phyloP scores from a whole-genome alignment of 805 yeast genomes.

The Candida quercuum region DNA sequence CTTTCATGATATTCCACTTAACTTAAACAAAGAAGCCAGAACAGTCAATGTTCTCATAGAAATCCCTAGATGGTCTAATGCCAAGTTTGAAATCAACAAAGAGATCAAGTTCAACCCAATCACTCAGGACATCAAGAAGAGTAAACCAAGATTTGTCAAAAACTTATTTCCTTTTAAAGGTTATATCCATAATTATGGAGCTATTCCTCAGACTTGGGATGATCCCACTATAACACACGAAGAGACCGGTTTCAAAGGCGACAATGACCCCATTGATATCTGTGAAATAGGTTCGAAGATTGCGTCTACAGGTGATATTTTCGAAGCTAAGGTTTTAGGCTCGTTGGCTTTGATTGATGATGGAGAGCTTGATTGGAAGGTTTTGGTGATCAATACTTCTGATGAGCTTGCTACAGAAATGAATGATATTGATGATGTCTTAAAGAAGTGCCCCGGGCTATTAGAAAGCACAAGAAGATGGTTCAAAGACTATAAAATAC shows the following conservation, averaged over 20 bases:
- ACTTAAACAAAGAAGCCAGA: slow-evolving; percentile 89
- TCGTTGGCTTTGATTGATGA: slow-evolving; percentile 92
- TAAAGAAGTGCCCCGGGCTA: slow-evolving; percentile 83
- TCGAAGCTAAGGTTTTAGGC: slow-evolving; percentile 89
- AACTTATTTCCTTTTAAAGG: slow-evolving; percentile 99
- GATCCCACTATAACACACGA: slow-evolving; percentile 53
- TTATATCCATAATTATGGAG: slow-evolving; percentile 97
- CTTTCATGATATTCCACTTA: slow-evolving; percentile 89
- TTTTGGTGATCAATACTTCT: slow-evolving; percentile 73
- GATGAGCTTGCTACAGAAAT: slow-evolving; percentile 88
- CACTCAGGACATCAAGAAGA: slow-evolving; percentile 95
- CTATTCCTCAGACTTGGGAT: slow-evolving; percentile 73
- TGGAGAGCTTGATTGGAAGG: slow-evolving; percentile 89
- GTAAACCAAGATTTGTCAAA: slow-evolving; percentile 90
- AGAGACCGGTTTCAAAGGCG: slow-evolving; percentile 69
- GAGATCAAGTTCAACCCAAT: slow-evolving; percentile 86
- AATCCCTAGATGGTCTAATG: slow-evolving; percentile 98
- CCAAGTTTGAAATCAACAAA: slow-evolving; percentile 91
- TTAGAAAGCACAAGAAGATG: slow-evolving; percentile 93
- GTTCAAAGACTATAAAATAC: slow-evolving; percentile 97
- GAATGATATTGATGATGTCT: slow-evolving; percentile 88
- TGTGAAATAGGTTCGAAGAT: slow-evolving; percentile 75
- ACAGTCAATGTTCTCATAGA: slow-evolving; percentile 89
- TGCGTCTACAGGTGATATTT: slow-evolving; percentile 65
- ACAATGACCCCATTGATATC: slow-evolving; percentile 82